Evolutionary conservation across 768 basidiomycete genomes (phyloP).

Genomic region (Holtermannia corniformis): DNA sequence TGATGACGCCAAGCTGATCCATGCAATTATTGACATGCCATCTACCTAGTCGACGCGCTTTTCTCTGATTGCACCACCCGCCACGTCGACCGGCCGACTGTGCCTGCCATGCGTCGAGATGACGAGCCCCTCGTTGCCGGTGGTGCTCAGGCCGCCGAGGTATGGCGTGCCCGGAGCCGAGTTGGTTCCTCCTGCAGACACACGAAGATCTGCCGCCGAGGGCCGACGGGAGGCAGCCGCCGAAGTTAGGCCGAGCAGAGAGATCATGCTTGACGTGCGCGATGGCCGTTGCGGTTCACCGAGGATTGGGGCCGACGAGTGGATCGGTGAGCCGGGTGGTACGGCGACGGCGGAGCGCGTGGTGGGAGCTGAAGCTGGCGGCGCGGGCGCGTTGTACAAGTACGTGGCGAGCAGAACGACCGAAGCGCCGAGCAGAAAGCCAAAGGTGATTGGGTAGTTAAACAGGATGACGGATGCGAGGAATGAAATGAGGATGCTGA

Average conservation of each 20-base stretch:
- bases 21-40: too few relatives aligned
- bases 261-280: constrained; percentile 29
- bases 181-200: not conserved
- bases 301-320: constrained; percentile 31
- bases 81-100: too few relatives aligned
- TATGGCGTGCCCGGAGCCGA: constrained; percentile 15
- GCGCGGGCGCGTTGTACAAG: constrained; percentile 71
- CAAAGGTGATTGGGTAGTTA: constrained; percentile 72
- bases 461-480: constrained; percentile 83
- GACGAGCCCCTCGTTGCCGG: not conserved
- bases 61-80: too few relatives aligned
- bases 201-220: constrained; percentile 4
- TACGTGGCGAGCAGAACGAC: constrained; percentile 82
- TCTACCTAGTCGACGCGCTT: too few relatives aligned
- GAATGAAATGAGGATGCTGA: constrained; percentile 92
- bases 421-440: constrained; percentile 73
- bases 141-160: not conserved
- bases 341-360: constrained; percentile 30
- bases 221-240: constrained; percentile 3
- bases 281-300: constrained; percentile 35
- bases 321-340: constrained; percentile 35
- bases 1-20: too few relatives aligned
- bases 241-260: constrained; percentile 23
- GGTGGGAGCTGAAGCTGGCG: constrained; percentile 4
- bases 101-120: not conserved